Percentiles rank a stretch among this genome's conserved stretches.
phyloP scores from a whole-genome alignment of 2,329 filamentous ascomycete species.

The Samsoniella hepiali region DNA sequence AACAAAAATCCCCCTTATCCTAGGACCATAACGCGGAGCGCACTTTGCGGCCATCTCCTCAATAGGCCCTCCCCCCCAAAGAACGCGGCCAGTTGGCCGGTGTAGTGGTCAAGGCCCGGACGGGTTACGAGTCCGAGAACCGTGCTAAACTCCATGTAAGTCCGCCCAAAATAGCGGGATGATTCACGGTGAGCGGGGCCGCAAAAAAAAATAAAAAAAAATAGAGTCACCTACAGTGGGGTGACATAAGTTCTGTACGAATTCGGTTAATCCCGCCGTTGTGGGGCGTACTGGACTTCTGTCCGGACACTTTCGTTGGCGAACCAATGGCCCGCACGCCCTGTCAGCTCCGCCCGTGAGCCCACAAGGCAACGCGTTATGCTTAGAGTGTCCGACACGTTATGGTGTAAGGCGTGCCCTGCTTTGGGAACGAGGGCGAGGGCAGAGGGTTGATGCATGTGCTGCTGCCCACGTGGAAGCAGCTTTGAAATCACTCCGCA shows the following conservation, averaged over 20 bases:
- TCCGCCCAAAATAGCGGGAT: background rate
- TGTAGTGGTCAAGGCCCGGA: background rate
- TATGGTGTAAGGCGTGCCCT: background rate
- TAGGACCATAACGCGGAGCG: constrained; percentile 1
- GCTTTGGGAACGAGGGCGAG: constrained; percentile 1
- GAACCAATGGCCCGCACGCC: background rate
- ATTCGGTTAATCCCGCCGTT: too few relatives aligned
- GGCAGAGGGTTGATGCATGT: background rate
- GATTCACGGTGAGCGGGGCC: constrained; percentile 9
- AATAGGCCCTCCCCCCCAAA: background rate
- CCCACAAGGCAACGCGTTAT: constrained; percentile 13
- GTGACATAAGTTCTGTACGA: too few relatives aligned
- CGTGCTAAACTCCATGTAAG: constrained; percentile 14
- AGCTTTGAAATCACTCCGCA: constrained; percentile 9
- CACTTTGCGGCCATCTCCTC: background rate
- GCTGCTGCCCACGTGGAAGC: background rate
- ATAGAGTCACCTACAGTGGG: too few relatives aligned
- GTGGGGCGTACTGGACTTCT: too few relatives aligned
- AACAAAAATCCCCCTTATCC: background rate
- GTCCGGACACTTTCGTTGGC: too few relatives aligned
- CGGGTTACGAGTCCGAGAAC: background rate
- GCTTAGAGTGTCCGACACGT: constrained; percentile 6
- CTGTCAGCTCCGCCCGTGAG: background rate
- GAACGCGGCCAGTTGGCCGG: background rate
- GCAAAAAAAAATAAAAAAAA: background rate